Percentiles rank a stretch among this genome's conserved stretches.
These are phyloP conservation scores for Amphirosellinia nigrospora DNA, from an alignment of 495 filamentous ascomycete genomes.

Conservation along the genomic window DNA sequence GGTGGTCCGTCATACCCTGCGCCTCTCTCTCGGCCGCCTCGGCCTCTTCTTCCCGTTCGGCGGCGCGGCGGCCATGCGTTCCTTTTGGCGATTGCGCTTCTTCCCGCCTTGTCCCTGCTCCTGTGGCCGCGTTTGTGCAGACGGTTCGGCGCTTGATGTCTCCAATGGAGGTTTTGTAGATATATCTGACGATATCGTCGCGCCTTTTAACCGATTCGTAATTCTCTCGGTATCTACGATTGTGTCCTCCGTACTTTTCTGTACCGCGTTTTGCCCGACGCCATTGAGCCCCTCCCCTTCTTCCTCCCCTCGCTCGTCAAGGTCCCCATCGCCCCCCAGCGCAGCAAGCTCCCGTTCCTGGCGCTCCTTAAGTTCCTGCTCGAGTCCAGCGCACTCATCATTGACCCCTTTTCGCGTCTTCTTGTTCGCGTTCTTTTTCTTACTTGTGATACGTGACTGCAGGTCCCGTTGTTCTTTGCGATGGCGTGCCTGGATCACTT, in stretches of 20 bases:
- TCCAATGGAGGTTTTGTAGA: conserved; percentile 25
- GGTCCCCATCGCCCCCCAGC: conserved; percentile 52
- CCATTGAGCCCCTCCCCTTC: conserved; percentile 30
- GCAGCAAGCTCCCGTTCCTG: conserved; percentile 70
- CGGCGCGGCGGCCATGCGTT: conserved; percentile 87
- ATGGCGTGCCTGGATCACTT: conserved; percentile 78
- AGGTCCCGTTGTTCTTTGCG: conserved; percentile 89
- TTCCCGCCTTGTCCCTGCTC: conserved; percentile 47
- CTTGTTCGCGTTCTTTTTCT: conserved; percentile 94
- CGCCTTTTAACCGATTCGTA: conserved; percentile 27
- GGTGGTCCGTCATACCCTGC: conserved; percentile 71
- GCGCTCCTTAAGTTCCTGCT: conserved; percentile 67
- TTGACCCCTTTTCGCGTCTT: conserved; percentile 92
- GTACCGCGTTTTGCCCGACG: neutral
- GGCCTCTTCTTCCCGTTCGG: conserved; percentile 74
- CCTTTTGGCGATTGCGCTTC: conserved; percentile 91
- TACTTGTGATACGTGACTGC: conserved; percentile 82
- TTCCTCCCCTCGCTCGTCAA: conserved; percentile 27
- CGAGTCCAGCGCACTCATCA: conserved; percentile 79
- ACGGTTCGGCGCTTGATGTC: conserved; percentile 22
- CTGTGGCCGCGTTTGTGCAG: conserved; percentile 32
- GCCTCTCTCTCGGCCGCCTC: conserved; percentile 76
- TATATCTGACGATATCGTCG: conserved; percentile 24
- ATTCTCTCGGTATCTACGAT: conserved; percentile 28
- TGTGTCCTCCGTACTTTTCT: conserved; percentile 21